Conservation (phyloP, 1,284 basidiomycete species). For the Tilletia indica region DNA sequence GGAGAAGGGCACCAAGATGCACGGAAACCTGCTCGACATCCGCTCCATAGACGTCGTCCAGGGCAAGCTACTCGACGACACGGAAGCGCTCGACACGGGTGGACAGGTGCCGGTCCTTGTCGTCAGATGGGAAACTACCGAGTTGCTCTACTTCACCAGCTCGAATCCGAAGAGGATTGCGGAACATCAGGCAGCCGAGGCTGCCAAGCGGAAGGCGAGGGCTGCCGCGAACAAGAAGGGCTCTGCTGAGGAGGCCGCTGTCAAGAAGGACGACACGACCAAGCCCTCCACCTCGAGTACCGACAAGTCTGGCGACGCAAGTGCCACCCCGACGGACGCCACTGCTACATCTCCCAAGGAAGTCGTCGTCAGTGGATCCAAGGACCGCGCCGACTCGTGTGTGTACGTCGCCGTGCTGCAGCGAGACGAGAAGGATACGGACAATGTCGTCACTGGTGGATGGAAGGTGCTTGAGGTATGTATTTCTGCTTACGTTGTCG, state of each 20-base stretch:
- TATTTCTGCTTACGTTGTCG: not conserved
- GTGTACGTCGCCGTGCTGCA: slow-evolving; percentile 90
- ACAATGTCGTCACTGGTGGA: slow-evolving; percentile 84
- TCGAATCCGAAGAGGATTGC: slow-evolving; percentile 60
- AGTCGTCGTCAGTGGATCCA: slow-evolving; percentile 10
- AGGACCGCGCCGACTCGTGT: slow-evolving; percentile 81
- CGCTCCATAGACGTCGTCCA: slow-evolving; percentile 50
- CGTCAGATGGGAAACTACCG: slow-evolving; percentile 90
- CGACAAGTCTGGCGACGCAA: slow-evolving; percentile 76
- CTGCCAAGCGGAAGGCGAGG: slow-evolving; percentile 7
- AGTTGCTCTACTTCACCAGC: slow-evolving; percentile 86
- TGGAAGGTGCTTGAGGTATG: slow-evolving; percentile 94
- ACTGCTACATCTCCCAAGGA: not conserved
- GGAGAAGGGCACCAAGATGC: slow-evolving; percentile 67
- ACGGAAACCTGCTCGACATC: slow-evolving; percentile 50
- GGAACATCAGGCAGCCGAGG: slow-evolving; percentile 13
- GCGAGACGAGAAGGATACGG: slow-evolving; percentile 64
- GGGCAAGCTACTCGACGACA: slow-evolving; percentile 63
- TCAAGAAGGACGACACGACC: not conserved
- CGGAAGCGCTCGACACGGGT: slow-evolving; percentile 57
- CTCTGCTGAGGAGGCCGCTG: not conserved
- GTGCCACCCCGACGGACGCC: slow-evolving; percentile 56
- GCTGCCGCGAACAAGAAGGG: not conserved
- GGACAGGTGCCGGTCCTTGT: slow-evolving; percentile 79
- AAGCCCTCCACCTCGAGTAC: not conserved